These are phyloP conservation scores for Dichotomocladium elegans DNA, from an alignment of 371 early-diverging fungal species.

Conservation along the genomic window DNA sequence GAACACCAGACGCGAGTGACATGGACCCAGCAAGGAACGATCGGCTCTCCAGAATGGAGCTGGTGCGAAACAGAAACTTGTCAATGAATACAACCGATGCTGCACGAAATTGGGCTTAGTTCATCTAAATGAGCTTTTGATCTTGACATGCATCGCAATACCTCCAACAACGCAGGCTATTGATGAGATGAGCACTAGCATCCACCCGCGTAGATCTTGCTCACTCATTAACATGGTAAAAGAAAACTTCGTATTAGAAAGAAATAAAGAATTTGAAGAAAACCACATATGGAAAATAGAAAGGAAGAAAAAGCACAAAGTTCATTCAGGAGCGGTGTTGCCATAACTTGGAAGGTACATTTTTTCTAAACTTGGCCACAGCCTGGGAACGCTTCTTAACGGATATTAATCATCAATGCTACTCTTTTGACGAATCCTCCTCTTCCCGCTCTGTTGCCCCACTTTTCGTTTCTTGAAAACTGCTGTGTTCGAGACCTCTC, in stretches of 20 bases:
- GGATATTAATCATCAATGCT: background rate
- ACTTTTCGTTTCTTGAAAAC: constrained; percentile 58
- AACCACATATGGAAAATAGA: no score
- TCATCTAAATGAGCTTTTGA: background rate
- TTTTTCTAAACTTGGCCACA: background rate
- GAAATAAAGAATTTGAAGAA: background rate
- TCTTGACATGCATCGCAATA: background rate
- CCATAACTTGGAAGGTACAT: background rate
- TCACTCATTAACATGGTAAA: constrained; percentile 1
- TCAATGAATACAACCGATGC: constrained; percentile 23
- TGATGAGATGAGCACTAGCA: constrained; percentile 30
- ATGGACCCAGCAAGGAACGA: constrained; percentile 31
- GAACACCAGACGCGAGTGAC: constrained; percentile 38
- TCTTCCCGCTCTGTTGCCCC: constrained; percentile 15
- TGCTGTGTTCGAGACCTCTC: constrained; percentile 5
- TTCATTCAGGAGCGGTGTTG: background rate
- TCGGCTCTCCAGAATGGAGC: constrained; percentile 20
- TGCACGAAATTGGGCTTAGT: background rate
- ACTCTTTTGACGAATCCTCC: constrained; percentile 5
- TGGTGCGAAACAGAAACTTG: background rate
- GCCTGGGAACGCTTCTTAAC: no score
- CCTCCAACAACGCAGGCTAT: constrained; percentile 34
- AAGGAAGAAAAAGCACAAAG: background rate
- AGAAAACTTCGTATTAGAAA: background rate
- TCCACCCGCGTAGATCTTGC: constrained; percentile 21